Base-by-base conservation (phyloP, 257 asterid genomes). In the Marsdenia floribunda region DNA sequence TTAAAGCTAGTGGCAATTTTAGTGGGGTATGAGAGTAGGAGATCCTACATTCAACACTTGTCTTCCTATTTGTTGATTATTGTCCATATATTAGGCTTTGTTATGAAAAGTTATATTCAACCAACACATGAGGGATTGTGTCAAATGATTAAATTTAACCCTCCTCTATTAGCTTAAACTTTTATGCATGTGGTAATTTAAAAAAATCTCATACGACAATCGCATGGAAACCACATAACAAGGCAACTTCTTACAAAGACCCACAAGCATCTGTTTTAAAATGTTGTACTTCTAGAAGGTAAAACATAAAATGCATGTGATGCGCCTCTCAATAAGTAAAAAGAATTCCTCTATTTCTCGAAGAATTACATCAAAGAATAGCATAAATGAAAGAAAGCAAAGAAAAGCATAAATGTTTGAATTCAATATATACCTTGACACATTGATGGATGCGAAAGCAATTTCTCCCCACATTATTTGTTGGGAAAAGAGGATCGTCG, bases 371-470 rank as follows among this genome's bases (percentile, higher is more conserved):
- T 33, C 14, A 59, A 70, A 60, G 49, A 5, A 59, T 35, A 77
- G 3, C 10, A 66, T 10, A 38, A 38, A 19, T 1, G 6, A 19
- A 66, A 7, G 33, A 15, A 8, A 35, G 42, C 49, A 47, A 14
- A 68, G 18, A 21, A 7, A 21, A 38, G 26, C 16, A 24, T 5
- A 38, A 13, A 49, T 33, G 59, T 54, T 50, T 10, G 55, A 63
- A 24, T 53, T 64, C 78, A 80, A 71, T 69, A 78, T 64, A 61
- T 58, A 94, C 99, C 99, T 95, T 95, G 84, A 95, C 88, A 79
- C 99, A 95, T 85, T 95, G 99, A 88, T 95, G 98, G 82, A 95
- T 87, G 73, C 99, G 98, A 73, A 95, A 95, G 87, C 99, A 95
- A 82, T 95, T 95, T 84, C 98, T 84, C 82, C 99, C 99, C 74